Percentiles rank a stretch among this genome's conserved stretches.
phyloP scores from a whole-genome alignment of 106 monocot species.

The Hemerocallis citrina region DNA sequence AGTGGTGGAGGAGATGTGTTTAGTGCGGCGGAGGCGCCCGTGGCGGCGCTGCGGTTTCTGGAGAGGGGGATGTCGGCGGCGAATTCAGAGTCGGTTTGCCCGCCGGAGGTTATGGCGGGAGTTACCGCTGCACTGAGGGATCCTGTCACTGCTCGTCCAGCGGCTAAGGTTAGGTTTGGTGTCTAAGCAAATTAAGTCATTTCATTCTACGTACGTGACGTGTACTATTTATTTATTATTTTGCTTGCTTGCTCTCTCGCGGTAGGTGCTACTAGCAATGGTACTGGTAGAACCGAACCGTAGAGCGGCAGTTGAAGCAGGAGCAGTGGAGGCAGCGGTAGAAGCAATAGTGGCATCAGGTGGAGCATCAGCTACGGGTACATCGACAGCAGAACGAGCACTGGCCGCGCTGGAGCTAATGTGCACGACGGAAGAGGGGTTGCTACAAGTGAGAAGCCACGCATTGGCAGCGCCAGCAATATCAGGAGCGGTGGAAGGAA shows the following conservation, averaged over 20 bases:
- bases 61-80: constrained; percentile 33
- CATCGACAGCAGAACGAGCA: constrained; percentile 49
- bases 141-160: constrained; percentile 41
- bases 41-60: constrained; percentile 48
- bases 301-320: constrained; percentile 49
- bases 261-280: constrained; percentile 54
- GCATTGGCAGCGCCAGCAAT: constrained; percentile 26
- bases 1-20: constrained; percentile 11
- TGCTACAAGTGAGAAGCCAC: constrained; percentile 42
- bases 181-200: neutral
- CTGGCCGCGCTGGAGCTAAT: constrained; percentile 67
- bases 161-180: constrained; percentile 32
- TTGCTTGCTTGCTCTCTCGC: too few species aligned
- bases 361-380: constrained; percentile 6
- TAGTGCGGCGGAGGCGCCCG: constrained; percentile 32
- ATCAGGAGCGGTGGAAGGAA: constrained; percentile 45
- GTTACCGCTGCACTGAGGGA: constrained; percentile 51
- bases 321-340: constrained; percentile 34
- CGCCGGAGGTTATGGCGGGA: constrained; percentile 39
- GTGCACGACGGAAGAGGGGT: constrained; percentile 69
- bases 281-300: constrained; percentile 60
- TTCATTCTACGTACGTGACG: too few species aligned
- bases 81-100: constrained; percentile 24
- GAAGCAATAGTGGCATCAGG: constrained; percentile 37
- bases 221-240: neutral